Conservation (phyloP, 345 rosid species). For the Lepidium didymum region DNA sequence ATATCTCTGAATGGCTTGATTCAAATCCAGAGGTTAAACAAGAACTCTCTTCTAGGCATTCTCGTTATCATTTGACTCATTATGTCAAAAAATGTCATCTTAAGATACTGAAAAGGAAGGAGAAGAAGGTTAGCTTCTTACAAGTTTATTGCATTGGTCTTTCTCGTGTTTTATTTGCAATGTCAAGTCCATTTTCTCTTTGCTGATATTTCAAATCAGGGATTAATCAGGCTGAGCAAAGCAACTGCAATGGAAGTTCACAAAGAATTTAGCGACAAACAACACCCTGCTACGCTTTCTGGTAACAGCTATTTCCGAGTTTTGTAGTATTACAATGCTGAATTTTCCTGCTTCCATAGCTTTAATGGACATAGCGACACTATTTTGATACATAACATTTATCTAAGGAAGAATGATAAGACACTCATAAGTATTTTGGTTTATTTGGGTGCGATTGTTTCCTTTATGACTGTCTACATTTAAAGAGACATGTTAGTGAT, state of each 20-base stretch:
- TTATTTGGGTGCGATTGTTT: not conserved
- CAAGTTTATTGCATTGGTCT: not conserved
- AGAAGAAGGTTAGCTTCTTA: conserved; percentile 43
- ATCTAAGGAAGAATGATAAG: not conserved
- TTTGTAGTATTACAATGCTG: not conserved
- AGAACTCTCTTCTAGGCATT: conserved; percentile 66
- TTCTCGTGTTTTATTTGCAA: not conserved
- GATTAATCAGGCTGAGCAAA: conserved; percentile 35
- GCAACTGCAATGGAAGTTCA: conserved; percentile 43
- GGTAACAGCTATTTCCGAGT: conserved; percentile 29
- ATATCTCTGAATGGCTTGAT: conserved; percentile 75
- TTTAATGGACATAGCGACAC: not conserved
- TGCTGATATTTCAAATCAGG: conserved; percentile 32
- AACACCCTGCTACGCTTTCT: conserved; percentile 31
- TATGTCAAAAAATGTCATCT: conserved; percentile 91
- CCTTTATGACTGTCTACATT: not conserved
- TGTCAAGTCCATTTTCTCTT: not conserved
- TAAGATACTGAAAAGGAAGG: conserved; percentile 89
- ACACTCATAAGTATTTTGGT: not conserved
- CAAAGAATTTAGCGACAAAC: conserved; percentile 39
- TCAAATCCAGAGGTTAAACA: conserved; percentile 61
- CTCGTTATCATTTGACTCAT: conserved; percentile 90
- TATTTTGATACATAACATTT: not conserved
- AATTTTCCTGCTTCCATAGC: not conserved
- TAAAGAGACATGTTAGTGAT: not conserved